phyloP scores from a whole-genome alignment of 2,329 filamentous ascomycete genomes.

The Huntiella decipiens region DNA sequence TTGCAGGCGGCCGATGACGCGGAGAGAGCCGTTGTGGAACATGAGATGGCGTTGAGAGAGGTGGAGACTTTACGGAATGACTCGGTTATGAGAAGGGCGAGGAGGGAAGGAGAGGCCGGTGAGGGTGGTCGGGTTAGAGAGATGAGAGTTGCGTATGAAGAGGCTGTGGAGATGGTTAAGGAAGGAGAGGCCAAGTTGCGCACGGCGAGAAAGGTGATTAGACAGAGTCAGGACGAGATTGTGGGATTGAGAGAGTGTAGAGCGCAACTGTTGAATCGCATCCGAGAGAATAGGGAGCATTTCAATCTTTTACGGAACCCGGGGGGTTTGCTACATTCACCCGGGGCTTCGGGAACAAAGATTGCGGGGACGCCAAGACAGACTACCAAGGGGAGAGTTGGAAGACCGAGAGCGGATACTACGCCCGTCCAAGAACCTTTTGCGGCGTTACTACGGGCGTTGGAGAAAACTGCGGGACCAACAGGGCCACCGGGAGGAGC shows the following conservation, averaged over 20 bases:
- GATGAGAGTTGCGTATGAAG: conserved; percentile 46
- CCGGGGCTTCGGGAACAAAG: conserved; percentile 24
- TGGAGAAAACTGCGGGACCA: conserved; percentile 52
- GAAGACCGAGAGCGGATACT: not conserved
- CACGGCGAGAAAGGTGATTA: conserved; percentile 59
- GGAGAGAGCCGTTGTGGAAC: conserved; percentile 75
- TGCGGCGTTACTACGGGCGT: conserved; percentile 61
- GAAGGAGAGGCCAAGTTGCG: conserved; percentile 45
- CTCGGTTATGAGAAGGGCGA: conserved; percentile 47
- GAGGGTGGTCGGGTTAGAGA: conserved; percentile 38
- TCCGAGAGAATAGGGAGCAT: conserved; percentile 77
- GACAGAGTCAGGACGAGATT: conserved; percentile 58
- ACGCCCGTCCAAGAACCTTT: conserved; percentile 40
- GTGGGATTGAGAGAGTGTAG: conserved; percentile 56
- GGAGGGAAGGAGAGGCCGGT: conserved; percentile 34
- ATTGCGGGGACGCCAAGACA: conserved; percentile 16
- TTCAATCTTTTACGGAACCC: conserved; percentile 63
- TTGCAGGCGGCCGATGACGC: conserved; percentile 72
- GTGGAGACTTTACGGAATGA: conserved; percentile 64
- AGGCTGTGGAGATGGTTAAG: conserved; percentile 46
- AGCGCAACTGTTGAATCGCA: conserved; percentile 58
- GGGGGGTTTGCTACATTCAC: conserved; percentile 44
- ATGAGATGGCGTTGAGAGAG: conserved; percentile 77
- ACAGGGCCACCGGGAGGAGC: conserved; percentile 19
- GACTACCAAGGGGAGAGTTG: conserved; percentile 21